A percentile compares a stretch with the other conserved stretches of the same genome.
Conservation (phyloP, 2,329 filamentous ascomycete species). For the Exophiala spinifera region DNA sequence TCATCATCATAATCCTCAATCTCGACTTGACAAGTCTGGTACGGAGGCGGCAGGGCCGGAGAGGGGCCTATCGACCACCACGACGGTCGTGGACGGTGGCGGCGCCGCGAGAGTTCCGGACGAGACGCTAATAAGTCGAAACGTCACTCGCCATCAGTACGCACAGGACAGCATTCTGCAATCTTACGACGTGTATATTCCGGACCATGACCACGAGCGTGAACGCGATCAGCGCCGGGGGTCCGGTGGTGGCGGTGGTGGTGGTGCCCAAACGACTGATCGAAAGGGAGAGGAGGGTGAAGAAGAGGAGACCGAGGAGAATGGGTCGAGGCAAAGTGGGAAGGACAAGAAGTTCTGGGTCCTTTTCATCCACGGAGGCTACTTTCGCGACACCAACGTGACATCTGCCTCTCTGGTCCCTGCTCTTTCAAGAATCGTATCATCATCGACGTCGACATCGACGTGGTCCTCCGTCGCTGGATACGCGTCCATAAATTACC, state of each 20-base stretch:
- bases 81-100: too few species aligned
- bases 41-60: background rate
- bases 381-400: constrained; percentile 47
- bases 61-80: too few species aligned
- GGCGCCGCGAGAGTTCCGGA: too few species aligned
- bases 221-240: too few species aligned
- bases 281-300: too few species aligned
- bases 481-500: constrained; percentile 47
- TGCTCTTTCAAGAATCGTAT: constrained; percentile 35
- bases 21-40: constrained; percentile 4
- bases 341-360: constrained; percentile 19
- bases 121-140: background rate
- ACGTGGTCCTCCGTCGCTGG: constrained; percentile 33
- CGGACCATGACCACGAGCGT: constrained; percentile 2
- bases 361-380: constrained; percentile 48
- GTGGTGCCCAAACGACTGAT: too few species aligned
- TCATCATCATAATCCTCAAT: too few species aligned
- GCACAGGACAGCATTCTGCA: constrained; percentile 28
- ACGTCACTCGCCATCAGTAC: constrained; percentile 27
- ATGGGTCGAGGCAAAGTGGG: too few species aligned
- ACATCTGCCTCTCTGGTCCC: constrained; percentile 37
- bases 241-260: too few species aligned
- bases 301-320: too few species aligned
- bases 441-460: background rate
- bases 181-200: constrained; percentile 27